Evolutionary conservation across 306 rosid genomes (phyloP), one percentile per base, ranked within the genome.

Genomic region (Rubus idaeus): DNA sequence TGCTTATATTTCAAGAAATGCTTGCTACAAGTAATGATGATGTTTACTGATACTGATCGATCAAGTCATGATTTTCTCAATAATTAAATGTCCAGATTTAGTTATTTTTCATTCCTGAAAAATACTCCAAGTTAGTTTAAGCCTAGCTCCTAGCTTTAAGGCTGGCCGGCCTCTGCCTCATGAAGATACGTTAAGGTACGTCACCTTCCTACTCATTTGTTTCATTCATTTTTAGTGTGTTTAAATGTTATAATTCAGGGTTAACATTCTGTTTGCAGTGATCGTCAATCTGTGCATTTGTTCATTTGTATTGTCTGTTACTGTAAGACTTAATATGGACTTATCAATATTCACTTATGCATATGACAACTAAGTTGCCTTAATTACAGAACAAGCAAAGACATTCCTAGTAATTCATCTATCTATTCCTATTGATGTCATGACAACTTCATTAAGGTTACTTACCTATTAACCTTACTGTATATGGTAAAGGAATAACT

Each of bases 31-130:
- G 9, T 61, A 26, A 14, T 61, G 0, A 12, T 30, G 30, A 30
- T 30, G 9, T 30, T 51, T 61, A 61, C 67, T 62, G 68, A 62
- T 61, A 61, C 67, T 62, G 68, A 62, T 14, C 41, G 35, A 30
- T 30, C 35, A 13, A 30, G 20, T 14, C 44, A 21, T 30, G 42
- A 5, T 61, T 61, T 8, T 5, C 20, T 6, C 35, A 30, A 30
- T 30, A 30, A 40, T 14, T 37, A 42, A 70, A 30, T 70, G 20
- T 50, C 58, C 74, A 50, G 41, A 50, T 49, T 17, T 51, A 60
- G 55, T 21, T 68, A 41, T 17, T 68, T 42, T 51, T 6, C 35
- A 10, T 35, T 51, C 75, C 18, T 26, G 74, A 14, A 16, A 26
- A 10, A 14, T 50, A 17, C 61, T 35, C 10, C 20, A 4, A 62